These are phyloP conservation scores for Coemansia sp. DNA, from an alignment of 192 early-diverging fungal species.

Conservation along the genomic window DNA sequence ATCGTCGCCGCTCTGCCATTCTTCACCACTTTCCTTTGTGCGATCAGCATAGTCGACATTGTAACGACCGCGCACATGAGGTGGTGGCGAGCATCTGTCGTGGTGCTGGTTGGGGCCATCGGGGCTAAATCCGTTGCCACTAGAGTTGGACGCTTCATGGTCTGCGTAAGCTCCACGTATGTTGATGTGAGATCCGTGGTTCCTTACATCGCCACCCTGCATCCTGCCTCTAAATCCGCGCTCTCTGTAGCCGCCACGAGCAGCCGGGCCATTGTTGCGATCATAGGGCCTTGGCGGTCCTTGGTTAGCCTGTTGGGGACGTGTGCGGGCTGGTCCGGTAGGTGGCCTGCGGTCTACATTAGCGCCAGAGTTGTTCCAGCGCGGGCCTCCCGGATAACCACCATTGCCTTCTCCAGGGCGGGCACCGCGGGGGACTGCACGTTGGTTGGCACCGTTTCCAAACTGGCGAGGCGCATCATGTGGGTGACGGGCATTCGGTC, in stretches of 20 bases:
- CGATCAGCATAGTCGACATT: background rate
- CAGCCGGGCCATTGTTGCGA: background rate
- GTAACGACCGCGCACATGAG: background rate
- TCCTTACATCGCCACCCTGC: background rate
- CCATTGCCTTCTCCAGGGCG: background rate
- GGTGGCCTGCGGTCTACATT: background rate
- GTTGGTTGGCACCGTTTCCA: background rate
- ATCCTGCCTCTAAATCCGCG: background rate
- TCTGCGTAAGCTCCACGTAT: background rate
- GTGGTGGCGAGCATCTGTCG: background rate
- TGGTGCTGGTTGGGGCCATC: background rate
- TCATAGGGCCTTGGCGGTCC: slow-evolving; percentile 1
- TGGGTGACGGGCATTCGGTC: background rate
- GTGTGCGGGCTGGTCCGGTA: background rate
- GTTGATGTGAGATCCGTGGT: background rate
- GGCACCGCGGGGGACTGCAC: background rate
- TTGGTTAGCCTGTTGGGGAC: background rate
- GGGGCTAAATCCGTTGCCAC: background rate
- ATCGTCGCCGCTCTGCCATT: slow-evolving; percentile 1
- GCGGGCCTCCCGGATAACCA: background rate
- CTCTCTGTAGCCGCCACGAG: slow-evolving; percentile 3
- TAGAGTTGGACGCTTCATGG: background rate
- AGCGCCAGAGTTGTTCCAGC: background rate
- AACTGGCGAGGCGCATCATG: background rate
- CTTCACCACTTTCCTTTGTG: background rate